These are phyloP conservation scores for Penicillium arizonense DNA, from an alignment of 495 filamentous ascomycete species.

Conservation along the genomic window DNA sequence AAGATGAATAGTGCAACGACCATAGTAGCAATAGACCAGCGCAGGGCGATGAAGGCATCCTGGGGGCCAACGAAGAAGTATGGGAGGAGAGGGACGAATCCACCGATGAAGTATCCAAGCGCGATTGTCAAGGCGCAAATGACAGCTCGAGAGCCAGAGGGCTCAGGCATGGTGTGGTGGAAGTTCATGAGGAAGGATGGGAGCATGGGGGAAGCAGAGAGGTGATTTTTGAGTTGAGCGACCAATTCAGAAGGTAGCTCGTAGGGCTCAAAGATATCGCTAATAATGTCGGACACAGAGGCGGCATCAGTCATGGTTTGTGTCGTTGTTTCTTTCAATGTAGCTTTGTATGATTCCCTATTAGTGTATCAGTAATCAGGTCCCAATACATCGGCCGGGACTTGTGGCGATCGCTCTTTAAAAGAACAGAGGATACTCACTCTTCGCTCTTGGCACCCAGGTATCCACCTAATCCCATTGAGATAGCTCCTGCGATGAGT, in stretches of 20 bases:
- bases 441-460: slow-evolving; percentile 70
- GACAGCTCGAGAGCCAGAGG: slow-evolving; percentile 50
- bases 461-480: slow-evolving; percentile 59
- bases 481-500: slow-evolving; percentile 57
- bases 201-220: slow-evolving; percentile 48
- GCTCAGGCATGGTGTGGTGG: slow-evolving; percentile 52
- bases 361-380: not conserved
- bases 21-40: slow-evolving; percentile 70
- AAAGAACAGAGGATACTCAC: slow-evolving; percentile 31
- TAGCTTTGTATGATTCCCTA: slow-evolving; percentile 54
- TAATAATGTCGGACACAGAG: slow-evolving; percentile 38
- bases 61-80: slow-evolving; percentile 66
- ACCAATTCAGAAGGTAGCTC: slow-evolving; percentile 48
- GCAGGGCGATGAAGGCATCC: slow-evolving; percentile 59
- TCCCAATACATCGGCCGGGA: too few species aligned
- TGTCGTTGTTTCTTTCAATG: slow-evolving; percentile 42
- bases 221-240: slow-evolving; percentile 43
- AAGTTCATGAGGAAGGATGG: slow-evolving; percentile 58
- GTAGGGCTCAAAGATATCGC: slow-evolving; percentile 55
- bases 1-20: slow-evolving; percentile 68
- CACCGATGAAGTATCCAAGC: slow-evolving; percentile 71
- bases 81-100: slow-evolving; percentile 69
- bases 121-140: slow-evolving; percentile 66
- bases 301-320: slow-evolving; percentile 38
- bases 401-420: not conserved